Evolutionary conservation across 2,329 filamentous ascomycete genomes (phyloP).

Genomic region (Tolypocladium tundrense): DNA sequence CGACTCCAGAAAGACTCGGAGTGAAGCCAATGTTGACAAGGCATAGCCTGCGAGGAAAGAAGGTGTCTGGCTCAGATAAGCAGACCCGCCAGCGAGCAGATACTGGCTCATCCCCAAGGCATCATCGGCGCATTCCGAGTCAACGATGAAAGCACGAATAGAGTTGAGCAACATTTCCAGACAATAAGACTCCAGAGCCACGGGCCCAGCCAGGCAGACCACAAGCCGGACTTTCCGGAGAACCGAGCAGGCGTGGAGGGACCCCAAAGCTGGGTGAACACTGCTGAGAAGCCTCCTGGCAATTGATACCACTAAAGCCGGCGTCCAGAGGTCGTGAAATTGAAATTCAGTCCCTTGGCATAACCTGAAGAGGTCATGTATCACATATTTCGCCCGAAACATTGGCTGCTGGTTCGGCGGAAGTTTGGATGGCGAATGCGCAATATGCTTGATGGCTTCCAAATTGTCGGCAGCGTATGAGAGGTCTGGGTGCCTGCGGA

Average conservation of each 20-base stretch:
- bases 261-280: constrained; percentile 73
- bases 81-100: constrained; percentile 57
- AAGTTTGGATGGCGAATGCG: constrained; percentile 54
- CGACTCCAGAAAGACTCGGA: constrained; percentile 65
- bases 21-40: constrained; percentile 67
- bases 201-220: constrained; percentile 63
- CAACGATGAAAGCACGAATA: constrained; percentile 65
- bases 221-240: constrained; percentile 78
- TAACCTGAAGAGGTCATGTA: constrained; percentile 67
- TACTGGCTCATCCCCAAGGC: constrained; percentile 80
- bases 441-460: constrained; percentile 56
- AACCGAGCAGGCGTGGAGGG: constrained; percentile 76
- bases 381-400: constrained; percentile 69
- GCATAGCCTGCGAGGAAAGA: constrained; percentile 75
- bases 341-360: constrained; percentile 62
- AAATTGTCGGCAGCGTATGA: constrained; percentile 53
- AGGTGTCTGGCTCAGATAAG: constrained; percentile 54
- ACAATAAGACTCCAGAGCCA: constrained; percentile 69
- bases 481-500: constrained; percentile 49
- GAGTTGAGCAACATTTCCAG: constrained; percentile 84
- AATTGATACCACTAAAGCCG: constrained; percentile 62
- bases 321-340: constrained; percentile 59
- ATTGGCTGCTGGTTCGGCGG: constrained; percentile 77
- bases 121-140: constrained; percentile 84
- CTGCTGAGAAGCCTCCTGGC: constrained; percentile 70